These are phyloP conservation scores for Hemileia vastatrix DNA, from an alignment of 1,284 basidiomycete genomes.

Conservation along the genomic window DNA sequence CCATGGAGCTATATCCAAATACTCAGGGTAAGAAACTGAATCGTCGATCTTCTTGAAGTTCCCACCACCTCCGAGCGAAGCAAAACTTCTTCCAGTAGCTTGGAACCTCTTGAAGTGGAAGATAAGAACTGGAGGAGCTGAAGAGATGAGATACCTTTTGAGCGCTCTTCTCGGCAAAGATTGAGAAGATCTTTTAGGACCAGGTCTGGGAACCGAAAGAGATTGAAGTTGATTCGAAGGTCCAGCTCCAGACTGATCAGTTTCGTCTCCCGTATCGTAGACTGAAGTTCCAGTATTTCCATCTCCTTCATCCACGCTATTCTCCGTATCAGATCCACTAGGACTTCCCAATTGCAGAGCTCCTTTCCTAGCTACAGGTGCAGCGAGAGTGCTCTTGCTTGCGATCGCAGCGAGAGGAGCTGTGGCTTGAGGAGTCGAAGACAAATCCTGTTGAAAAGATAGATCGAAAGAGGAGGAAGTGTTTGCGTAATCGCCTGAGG, in stretches of 20 bases:
- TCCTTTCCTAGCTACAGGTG: neutral
- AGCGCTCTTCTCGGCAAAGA: slow-evolving; percentile 69
- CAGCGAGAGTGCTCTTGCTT: neutral
- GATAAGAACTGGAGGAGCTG: slow-evolving; percentile 75
- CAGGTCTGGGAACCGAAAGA: slow-evolving; percentile 11
- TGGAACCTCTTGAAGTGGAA: slow-evolving; percentile 91
- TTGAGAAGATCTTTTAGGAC: slow-evolving; percentile 32
- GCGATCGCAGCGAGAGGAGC: neutral
- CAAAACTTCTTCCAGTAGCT: slow-evolving; percentile 39
- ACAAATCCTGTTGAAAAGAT: neutral
- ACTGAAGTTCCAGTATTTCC: slow-evolving; percentile 2
- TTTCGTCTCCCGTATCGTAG: slow-evolving; percentile 30
- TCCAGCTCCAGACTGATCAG: slow-evolving; percentile 28
- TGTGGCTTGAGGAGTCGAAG: neutral
- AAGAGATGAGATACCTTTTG: slow-evolving; percentile 83
- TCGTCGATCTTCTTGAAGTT: slow-evolving; percentile 73
- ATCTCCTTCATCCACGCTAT: neutral
- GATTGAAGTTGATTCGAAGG: slow-evolving; percentile 26
- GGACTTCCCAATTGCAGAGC: neutral
- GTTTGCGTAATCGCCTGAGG: neutral
- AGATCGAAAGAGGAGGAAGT: neutral
- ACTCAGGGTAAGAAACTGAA: slow-evolving; percentile 75
- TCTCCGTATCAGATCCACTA: neutral
- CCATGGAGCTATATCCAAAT: slow-evolving; percentile 72
- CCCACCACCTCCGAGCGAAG: slow-evolving; percentile 43